Evolutionary conservation across 164 flowering plant species (phyloP), one percentile per base, ranked within the genome.

Genomic region (Annona cherimola): DNA sequence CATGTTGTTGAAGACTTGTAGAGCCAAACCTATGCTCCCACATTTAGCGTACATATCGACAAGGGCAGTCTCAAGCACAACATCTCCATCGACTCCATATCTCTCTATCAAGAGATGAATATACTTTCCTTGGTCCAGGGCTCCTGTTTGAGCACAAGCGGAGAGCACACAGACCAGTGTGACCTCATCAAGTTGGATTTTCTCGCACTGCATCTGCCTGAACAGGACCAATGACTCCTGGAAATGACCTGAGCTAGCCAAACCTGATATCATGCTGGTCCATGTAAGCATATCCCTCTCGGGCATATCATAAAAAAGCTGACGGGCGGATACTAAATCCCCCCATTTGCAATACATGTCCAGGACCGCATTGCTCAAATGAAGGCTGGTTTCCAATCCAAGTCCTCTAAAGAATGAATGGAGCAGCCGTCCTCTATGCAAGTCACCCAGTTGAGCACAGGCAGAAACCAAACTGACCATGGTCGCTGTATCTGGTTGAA

Each of bases 41-140:
- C 97, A 93, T 77, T 91, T 91, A 16, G 88, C 90, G 78, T 91
- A 90, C 97, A 91, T 91, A 69, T 90, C 94, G 60, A 91, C 69
- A 42, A 83, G 80, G 57, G 85, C 77, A 7, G 83, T 78, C 71
- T 71, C 81, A 26, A 83, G 75, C 45, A 82, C 69, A 61, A 79
- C n/a, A 76, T 80, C 85, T 44, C 54, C n/a, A 12, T 78, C 57
- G 61, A 82, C 71, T 20, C 44, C 39, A 50, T 54, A 55, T 70
- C 64, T 72, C 14, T 71, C 81, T 5, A 76, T 69, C 12, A 76
- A 74, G 16, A 72, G 61, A 76, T 83, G 81, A 19, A 80, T 65
- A 39, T 74, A 74, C 68, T 76, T 80, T 4, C 81, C 83, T 57
- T 78, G 80, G 18, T 83, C 83, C 67, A 83, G 55, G 7, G 85